Conservation (phyloP, 106 monocot species). For the Narthecium ossifragum region DNA sequence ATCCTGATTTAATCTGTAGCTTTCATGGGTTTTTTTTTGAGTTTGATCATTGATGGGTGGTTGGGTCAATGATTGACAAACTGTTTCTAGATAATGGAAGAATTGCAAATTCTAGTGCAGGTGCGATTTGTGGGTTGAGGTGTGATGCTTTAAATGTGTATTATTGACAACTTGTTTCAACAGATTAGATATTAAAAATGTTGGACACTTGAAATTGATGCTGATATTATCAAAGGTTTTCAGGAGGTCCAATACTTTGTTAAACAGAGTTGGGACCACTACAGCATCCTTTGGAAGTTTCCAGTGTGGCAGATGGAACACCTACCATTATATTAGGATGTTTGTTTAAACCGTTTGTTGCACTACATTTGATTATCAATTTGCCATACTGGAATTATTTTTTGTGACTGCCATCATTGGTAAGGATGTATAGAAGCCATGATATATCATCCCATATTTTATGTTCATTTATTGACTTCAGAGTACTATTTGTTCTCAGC, state of each 20-base stretch:
- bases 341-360: background rate
- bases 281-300: too few relatives aligned
- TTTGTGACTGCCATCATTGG: background rate
- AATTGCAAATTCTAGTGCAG: too few relatives aligned
- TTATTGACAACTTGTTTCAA: too few relatives aligned
- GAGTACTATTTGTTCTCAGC: conserved; percentile 30
- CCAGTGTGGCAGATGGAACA: too few relatives aligned
- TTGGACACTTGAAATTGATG: background rate
- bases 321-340: background rate
- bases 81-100: too few relatives aligned
- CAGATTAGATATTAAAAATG: too few relatives aligned
- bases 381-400: background rate
- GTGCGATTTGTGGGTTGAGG: too few relatives aligned
- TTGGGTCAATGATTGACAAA: background rate
- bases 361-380: background rate
- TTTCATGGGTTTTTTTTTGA: background rate
- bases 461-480: background rate
- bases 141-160: background rate
- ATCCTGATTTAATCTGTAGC: background rate
- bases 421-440: background rate
- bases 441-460: conserved; percentile 1
- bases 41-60: background rate
- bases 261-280: too few relatives aligned
- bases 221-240: too few relatives aligned
- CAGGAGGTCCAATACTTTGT: too few relatives aligned